Evolutionary conservation across 2,329 filamentous ascomycete genomes (phyloP), one percentile per base, ranked within the genome.

Genomic region (Monosporascus ibericus): DNA sequence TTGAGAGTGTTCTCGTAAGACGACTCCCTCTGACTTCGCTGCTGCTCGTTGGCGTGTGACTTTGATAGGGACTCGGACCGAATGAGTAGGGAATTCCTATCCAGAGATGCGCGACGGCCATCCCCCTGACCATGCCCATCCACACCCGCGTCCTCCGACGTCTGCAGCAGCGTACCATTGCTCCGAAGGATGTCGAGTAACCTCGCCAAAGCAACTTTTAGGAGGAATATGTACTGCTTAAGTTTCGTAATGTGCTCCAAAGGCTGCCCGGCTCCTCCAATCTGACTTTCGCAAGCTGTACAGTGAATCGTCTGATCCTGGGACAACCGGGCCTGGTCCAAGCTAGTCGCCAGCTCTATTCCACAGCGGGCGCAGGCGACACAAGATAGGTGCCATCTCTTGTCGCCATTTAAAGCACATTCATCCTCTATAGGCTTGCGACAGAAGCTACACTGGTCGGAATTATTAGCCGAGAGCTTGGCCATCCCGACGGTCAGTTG

Each of bases 1-100:
- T 94, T 95, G 60, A 99, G 85, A 47, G 92, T 96, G 72, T 92
- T 95, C 73, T 97, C 92, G 67, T 97, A 94, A 27, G 88, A 90
- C 49, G 88, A 90, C 63, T 85, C 81, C 59, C 84, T 80, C 55
- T 80, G 79, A 54, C 83, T 79, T 34, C 75, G 75, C 48, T 86
- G 84, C 53, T 77, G 70, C 56, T 82, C 80, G 24, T 84, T 86
- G 44, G 82, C 82, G 66, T 86, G 87, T 2, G 87, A 90, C 62
- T 86, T 89, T 18, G 90, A 91, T 51, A 88, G 80, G 18, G 81
- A 82, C 58, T 89, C 86, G 7, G 84, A 78, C 49, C 79, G 78
- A 25, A 86, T 70, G 48, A 85, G 73, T 47, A 77, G 73, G 38
- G 79, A 74, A 37, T 79, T 74, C 5, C 75, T 70, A 51, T 79